A percentile compares a stretch with the other conserved stretches of the same genome.
These are phyloP conservation scores for Colletotrichum sp. DNA, from an alignment of 2,329 filamentous ascomycete species.

Conservation along the genomic window DNA sequence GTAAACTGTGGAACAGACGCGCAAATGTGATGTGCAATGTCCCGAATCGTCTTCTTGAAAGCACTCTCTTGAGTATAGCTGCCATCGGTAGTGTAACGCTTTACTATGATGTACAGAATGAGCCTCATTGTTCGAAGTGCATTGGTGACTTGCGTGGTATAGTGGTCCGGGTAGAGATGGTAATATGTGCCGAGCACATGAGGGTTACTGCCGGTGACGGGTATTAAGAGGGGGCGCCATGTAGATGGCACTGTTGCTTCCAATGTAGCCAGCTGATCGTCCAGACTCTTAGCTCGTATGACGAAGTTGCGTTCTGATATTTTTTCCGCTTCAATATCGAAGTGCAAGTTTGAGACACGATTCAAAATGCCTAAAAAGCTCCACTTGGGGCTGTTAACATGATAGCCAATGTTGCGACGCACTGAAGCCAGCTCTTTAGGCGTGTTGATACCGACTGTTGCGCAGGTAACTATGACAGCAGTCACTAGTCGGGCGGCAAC, in stretches of 20 bases:
- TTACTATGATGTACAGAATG: slow-evolving; percentile 17
- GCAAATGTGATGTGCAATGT: slow-evolving; percentile 3
- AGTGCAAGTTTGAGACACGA: background rate
- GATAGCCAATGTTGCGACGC: slow-evolving; percentile 2
- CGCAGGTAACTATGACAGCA: background rate
- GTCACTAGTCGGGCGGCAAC: slow-evolving; percentile 2
- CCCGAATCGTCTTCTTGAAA: background rate
- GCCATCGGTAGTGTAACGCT: background rate
- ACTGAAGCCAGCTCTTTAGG: background rate
- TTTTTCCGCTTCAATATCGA: background rate
- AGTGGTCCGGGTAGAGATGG: slow-evolving; percentile 24
- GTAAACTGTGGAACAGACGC: slow-evolving; percentile 25
- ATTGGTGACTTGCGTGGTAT: slow-evolving; percentile 26
- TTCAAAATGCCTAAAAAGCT: background rate
- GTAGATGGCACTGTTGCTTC: background rate
- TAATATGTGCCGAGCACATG: slow-evolving; percentile 21
- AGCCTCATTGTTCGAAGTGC: slow-evolving; percentile 24
- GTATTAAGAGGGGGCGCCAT: background rate
- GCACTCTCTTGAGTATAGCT: background rate
- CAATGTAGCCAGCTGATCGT: background rate
- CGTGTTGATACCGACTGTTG: background rate
- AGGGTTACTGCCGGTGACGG: background rate
- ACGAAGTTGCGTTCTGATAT: background rate
- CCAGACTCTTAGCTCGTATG: background rate
- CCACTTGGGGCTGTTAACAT: background rate